Evolutionary conservation across 2,329 filamentous ascomycete genomes (phyloP).

Genomic region (Dothiorella sarmentorum): DNA sequence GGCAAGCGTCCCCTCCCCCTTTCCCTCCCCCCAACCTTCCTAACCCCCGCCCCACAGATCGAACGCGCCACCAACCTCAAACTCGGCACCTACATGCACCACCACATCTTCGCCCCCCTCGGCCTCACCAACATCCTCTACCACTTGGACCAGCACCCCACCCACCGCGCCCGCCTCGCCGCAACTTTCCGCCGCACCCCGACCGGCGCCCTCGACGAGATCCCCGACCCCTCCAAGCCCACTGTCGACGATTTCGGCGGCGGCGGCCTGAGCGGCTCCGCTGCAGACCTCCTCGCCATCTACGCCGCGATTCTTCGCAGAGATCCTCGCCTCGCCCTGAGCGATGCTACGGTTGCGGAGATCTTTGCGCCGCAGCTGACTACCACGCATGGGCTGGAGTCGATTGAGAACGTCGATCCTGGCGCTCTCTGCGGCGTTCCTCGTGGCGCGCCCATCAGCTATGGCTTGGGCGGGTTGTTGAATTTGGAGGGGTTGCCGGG

Average conservation of each 20-base stretch:
- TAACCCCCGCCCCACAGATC: conserved; percentile 18
- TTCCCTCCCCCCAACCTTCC: background rate
- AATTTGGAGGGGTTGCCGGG: background rate
- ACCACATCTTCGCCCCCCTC: conserved; percentile 25
- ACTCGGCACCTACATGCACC: conserved; percentile 27
- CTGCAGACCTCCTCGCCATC: background rate
- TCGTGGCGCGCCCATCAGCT: background rate
- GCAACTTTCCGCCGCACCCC: conserved; percentile 24
- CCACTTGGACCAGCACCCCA: conserved; percentile 10
- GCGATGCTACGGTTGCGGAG: background rate
- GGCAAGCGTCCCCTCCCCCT: background rate
- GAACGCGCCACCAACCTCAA: conserved; percentile 23
- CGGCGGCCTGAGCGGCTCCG: conserved; percentile 3
- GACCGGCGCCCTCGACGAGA: background rate
- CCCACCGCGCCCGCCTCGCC: background rate
- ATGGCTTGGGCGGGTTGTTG: conserved; percentile 2
- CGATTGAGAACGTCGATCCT: background rate
- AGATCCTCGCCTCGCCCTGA: background rate
- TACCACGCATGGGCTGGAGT: background rate
- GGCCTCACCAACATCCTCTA: conserved; percentile 26
- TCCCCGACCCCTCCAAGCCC: background rate
- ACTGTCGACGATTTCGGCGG: conserved; percentile 12
- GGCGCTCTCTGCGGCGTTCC: background rate
- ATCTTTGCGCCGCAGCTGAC: conserved; percentile 5
- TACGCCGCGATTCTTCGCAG: background rate